Evolutionary conservation across 2,329 filamentous ascomycete genomes (phyloP), one percentile per base, ranked within the genome.

Genomic region (Falciphora oryzae): DNA sequence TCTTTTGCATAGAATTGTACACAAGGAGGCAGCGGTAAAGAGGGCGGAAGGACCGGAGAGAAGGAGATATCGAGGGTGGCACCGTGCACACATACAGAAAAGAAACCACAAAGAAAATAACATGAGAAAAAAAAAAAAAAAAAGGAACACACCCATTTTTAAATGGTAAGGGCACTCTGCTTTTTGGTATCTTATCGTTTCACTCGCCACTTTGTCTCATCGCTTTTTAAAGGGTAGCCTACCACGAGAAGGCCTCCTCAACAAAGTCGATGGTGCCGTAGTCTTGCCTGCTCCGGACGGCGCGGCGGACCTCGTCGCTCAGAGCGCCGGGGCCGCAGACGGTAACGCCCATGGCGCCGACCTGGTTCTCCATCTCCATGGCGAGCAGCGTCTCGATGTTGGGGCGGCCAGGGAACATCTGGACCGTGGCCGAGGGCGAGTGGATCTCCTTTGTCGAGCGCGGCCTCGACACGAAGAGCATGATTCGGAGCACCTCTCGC

Each of bases 381-480:
- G 87, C 83, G 66, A 93, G 79, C 22, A 93, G 80, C 1, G 89
- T 89, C 68, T 88, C 84, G 63, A 92, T 87, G 73, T 92, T 91
- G 25, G 89, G 89, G 69, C 89, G 82, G 22, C 90, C 90, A 5
- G 90, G 90, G 81, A 92, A 92, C 90, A 93, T 93, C 74, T 93
- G 90, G 16, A 94, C 90, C 25, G 88, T 92, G 1, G 88, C 84
- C 50, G 86, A 89, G 2, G 90, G 90, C 69, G 87, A 90, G 79
- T 92, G 89, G 64, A 93, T 92, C 75, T 93, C 90, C 80, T 92
- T 92, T 59, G 88, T 92, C 61, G 87, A 90, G 57, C 89, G 82
- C 7, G 89, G 90, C 65, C 89, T 81, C 68, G 87, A 91, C 70
- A 93, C 88, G 74, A 93, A 93, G 64, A 93, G 84, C 78, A 92